Percentiles rank a stretch among this genome's conserved stretches.
phyloP scores from a whole-genome alignment of 2,329 filamentous ascomycete genomes.

The Zymoseptoria pseudotritici region DNA sequence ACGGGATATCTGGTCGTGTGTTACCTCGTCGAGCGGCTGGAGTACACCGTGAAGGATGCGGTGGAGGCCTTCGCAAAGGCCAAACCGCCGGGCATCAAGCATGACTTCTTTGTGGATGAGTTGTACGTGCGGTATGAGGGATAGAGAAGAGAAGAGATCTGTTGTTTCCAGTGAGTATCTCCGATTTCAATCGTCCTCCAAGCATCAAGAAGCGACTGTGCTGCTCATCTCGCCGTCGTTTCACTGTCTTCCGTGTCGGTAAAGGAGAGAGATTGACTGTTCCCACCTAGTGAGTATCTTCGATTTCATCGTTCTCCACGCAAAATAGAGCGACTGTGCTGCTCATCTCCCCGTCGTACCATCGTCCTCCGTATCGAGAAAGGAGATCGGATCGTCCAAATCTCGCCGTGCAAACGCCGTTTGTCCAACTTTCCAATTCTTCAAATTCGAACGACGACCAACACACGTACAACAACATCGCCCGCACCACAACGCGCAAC shows the following conservation, averaged over 20 bases:
- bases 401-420: neutral
- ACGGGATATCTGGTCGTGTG: slow-evolving; percentile 87
- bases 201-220: neutral
- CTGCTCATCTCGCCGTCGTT: neutral
- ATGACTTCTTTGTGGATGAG: slow-evolving; percentile 80
- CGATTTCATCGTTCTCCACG: neutral
- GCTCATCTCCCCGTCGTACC: neutral
- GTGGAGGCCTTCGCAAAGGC: slow-evolving; percentile 68
- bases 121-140: slow-evolving; percentile 68
- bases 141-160: neutral
- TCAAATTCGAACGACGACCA: neutral
- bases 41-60: slow-evolving; percentile 65
- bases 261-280: neutral
- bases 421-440: neutral
- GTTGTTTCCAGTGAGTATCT: neutral
- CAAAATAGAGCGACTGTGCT: neutral
- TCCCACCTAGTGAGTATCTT: neutral
- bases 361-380: neutral
- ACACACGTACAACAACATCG: neutral
- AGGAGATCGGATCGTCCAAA: neutral
- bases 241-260: neutral
- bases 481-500: neutral
- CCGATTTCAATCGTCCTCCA: neutral
- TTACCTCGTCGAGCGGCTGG: slow-evolving; percentile 78
- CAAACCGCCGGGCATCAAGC: slow-evolving; percentile 75